These are phyloP conservation scores for Ogataea nitratoaversa DNA, from an alignment of 805 yeast genomes.

Conservation along the genomic window DNA sequence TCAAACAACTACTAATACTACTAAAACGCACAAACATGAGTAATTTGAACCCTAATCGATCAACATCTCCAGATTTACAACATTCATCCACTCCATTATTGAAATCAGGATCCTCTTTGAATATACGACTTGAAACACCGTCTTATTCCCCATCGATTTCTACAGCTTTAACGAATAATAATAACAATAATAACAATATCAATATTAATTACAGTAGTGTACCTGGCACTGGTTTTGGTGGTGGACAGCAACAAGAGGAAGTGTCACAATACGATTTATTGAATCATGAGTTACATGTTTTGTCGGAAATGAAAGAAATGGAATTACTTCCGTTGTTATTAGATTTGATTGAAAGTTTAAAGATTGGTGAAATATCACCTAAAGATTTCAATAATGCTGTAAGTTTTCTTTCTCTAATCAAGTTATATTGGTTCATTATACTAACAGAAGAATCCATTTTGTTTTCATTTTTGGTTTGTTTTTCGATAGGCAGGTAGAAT, in stretches of 20 bases:
- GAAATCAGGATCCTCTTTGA: neutral
- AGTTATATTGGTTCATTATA: neutral
- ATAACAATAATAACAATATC: neutral
- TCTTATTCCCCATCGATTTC: neutral
- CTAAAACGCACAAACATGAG: too few relatives aligned
- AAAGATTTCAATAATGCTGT: constrained; percentile 41
- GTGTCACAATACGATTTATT: constrained; percentile 15
- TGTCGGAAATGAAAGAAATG: constrained; percentile 30
- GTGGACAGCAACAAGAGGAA: constrained; percentile 9
- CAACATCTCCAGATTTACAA: neutral
- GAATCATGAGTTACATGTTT: constrained; percentile 17
- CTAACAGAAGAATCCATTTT: constrained; percentile 2
- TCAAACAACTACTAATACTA: neutral
- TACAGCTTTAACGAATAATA: neutral
- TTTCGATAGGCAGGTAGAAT: constrained; percentile 42
- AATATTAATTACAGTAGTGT: too few relatives aligned
- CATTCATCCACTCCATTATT: neutral
- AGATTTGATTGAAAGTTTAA: constrained; percentile 37
- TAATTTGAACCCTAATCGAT: too few relatives aligned
- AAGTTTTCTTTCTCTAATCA: constrained; percentile 13
- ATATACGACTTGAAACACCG: neutral
- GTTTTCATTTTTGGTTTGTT: neutral
- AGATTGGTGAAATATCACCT: constrained; percentile 36
- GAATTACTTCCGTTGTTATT: constrained; percentile 38
- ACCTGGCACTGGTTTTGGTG: too few relatives aligned